Percentiles rank a stretch among this genome's conserved stretches.
Evolutionary conservation across 805 yeast species (phyloP).

Genomic region (Sporopachydermia lactativora): DNA sequence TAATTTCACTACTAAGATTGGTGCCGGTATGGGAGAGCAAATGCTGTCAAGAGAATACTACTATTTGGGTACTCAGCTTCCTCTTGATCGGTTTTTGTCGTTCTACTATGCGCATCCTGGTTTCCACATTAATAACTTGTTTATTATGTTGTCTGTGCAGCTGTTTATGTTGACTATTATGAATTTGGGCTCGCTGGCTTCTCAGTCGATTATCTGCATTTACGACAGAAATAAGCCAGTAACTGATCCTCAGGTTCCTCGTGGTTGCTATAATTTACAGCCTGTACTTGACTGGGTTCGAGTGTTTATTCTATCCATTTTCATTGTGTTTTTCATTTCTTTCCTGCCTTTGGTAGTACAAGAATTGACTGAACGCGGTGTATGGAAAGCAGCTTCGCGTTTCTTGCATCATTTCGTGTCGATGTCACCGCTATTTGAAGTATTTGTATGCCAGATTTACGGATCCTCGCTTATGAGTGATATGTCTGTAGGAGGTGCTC

Average conservation of each 20-base stretch:
- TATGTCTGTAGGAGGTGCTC: conserved; percentile 82
- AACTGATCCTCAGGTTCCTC: conserved; percentile 59
- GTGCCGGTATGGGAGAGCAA: conserved; percentile 88
- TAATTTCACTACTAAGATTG: conserved; percentile 73
- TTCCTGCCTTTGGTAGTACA: conserved; percentile 81
- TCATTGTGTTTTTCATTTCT: conserved; percentile 86
- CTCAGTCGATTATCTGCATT: conserved; percentile 56
- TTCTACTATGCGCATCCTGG: conserved; percentile 83
- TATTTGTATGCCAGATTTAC: conserved; percentile 87
- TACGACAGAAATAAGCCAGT: conserved; percentile 55
- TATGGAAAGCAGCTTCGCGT: conserved; percentile 57
- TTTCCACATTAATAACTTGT: conserved; percentile 79
- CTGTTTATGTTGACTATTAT: conserved; percentile 69
- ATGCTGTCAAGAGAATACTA: conserved; percentile 72
- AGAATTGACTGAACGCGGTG: conserved; percentile 77
- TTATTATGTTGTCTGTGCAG: conserved; percentile 78
- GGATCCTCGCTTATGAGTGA: conserved; percentile 65
- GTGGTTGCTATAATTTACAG: conserved; percentile 73
- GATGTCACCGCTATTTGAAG: conserved; percentile 84
- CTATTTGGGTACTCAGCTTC: conserved; percentile 63
- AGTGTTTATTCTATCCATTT: conserved; percentile 76
- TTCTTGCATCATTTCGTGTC: conserved; percentile 67
- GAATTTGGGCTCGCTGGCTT: conserved; percentile 64
- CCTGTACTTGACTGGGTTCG: conserved; percentile 90
- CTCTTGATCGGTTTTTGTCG: conserved; percentile 64